Percentiles rank a stretch among this genome's conserved stretches.
These are phyloP conservation scores for Sapria himalayana DNA, from an alignment of 345 rosid species.

Conservation along the genomic window DNA sequence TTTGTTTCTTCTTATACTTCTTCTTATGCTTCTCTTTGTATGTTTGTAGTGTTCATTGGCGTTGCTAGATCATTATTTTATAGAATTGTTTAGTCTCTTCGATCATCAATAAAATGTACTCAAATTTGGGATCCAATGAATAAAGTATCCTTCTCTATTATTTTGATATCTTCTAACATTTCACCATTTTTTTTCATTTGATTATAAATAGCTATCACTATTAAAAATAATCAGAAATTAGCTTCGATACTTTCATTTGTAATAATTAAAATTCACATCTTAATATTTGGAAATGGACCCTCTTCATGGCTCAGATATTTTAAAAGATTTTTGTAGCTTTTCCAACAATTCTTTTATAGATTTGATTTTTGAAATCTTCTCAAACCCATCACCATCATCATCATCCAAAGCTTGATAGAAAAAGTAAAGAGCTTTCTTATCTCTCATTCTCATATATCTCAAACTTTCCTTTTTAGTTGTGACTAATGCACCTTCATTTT, in stretches of 20 bases:
- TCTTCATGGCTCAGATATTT: conserved; percentile 4
- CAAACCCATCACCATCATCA: conserved; percentile 1
- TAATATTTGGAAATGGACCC: conserved; percentile 2
- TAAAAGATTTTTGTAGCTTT: conserved; percentile 2
- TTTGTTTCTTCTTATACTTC: too few species aligned
- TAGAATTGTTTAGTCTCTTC: conserved; percentile 5
- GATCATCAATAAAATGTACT: conserved; percentile 1
- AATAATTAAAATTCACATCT: neutral
- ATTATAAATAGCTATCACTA: neutral
- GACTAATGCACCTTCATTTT: neutral
- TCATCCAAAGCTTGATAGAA: conserved; percentile 6
- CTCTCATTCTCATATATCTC: too few species aligned
- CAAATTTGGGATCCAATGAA: neutral
- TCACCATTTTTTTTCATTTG: conserved; percentile 3
- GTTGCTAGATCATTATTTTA: neutral
- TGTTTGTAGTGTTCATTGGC: conserved; percentile 2
- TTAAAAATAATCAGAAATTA: neutral
- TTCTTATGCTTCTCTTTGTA: neutral
- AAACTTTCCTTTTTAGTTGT: neutral
- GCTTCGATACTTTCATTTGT: neutral
- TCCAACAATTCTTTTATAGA: neutral
- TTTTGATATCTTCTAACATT: neutral
- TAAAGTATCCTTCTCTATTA: conserved; percentile 4
- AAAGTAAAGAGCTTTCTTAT: neutral
- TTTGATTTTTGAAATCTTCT: neutral